phyloP scores from a whole-genome alignment of 2,329 filamentous ascomycete genomes.

The Thelonectria discophora region DNA sequence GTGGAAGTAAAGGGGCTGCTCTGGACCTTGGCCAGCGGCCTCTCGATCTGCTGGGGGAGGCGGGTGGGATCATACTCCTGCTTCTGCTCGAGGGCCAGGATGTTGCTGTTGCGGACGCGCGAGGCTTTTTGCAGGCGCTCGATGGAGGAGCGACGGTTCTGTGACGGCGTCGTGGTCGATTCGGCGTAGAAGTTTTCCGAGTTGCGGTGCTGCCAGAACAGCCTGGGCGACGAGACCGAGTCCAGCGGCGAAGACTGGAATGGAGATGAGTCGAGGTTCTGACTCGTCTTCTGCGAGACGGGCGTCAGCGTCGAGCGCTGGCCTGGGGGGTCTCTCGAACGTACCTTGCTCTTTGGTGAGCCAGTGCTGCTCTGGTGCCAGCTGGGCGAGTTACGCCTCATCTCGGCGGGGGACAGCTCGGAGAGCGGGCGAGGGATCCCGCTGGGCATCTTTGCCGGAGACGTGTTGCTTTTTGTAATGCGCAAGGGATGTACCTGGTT shows the following conservation, averaged over 20 bases:
- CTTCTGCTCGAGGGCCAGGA: constrained; percentile 92
- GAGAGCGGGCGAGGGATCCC: constrained; percentile 78
- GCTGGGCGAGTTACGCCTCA: constrained; percentile 90
- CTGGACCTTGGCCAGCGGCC: constrained; percentile 81
- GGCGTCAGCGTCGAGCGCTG: constrained; percentile 32
- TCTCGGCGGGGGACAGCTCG: constrained; percentile 87
- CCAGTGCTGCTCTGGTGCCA: constrained; percentile 79
- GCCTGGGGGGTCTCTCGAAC: constrained; percentile 25
- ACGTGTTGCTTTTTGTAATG: constrained; percentile 75
- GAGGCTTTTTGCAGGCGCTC: constrained; percentile 95
- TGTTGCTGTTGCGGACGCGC: constrained; percentile 97
- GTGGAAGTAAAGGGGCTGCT: constrained; percentile 73
- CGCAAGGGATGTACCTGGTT: constrained; percentile 77
- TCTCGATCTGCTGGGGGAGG: constrained; percentile 79
- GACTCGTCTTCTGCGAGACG: constrained; percentile 67
- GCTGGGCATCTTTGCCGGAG: constrained; percentile 70
- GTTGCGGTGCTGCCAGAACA: constrained; percentile 90
- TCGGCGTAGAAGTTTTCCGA: constrained; percentile 75
- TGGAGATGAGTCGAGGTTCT: constrained; percentile 79
- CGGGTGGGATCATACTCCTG: constrained; percentile 89
- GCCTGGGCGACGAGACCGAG: constrained; percentile 75
- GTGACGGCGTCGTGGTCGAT: constrained; percentile 70
- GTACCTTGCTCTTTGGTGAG: constrained; percentile 53
- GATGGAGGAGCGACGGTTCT: constrained; percentile 86
- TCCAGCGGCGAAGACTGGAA: constrained; percentile 85